Conservation (phyloP, 805 yeast species). For the Tanozyma kutaoensis region DNA sequence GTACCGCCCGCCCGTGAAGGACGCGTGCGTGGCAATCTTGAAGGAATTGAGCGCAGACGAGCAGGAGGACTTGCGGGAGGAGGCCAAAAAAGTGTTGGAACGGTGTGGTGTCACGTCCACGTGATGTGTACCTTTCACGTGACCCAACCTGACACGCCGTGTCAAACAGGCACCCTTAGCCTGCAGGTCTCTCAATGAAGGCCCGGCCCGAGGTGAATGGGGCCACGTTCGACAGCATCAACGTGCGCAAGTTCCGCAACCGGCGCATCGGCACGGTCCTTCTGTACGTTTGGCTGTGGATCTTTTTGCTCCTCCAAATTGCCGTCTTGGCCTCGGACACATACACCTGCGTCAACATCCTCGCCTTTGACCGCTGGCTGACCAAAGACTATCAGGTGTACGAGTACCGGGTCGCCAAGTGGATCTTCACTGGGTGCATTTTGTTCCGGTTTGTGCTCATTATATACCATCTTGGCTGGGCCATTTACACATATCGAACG, state of each 20-base stretch:
- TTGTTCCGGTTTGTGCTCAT: conserved; percentile 51
- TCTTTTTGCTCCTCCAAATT: conserved; percentile 38
- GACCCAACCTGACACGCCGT: too few relatives aligned
- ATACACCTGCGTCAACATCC: conserved; percentile 62
- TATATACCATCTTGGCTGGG: conserved; percentile 44
- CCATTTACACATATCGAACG: conserved; percentile 42
- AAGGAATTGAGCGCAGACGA: conserved; percentile 28
- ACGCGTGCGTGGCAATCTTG: conserved; percentile 35
- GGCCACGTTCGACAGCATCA: conserved; percentile 36
- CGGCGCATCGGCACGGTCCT: conserved; percentile 27
- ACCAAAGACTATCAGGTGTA: conserved; percentile 31
- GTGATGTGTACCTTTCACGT: too few relatives aligned
- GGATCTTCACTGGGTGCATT: conserved; percentile 77
- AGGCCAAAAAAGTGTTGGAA: conserved; percentile 31
- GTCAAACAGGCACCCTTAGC: too few relatives aligned
- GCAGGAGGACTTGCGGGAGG: conserved; percentile 37
- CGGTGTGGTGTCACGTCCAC: too few relatives aligned
- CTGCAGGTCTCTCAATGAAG: too few relatives aligned
- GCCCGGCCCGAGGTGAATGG: conserved; percentile 18
- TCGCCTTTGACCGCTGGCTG: conserved; percentile 64
- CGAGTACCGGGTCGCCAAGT: conserved; percentile 39
- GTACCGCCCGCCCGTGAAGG: conserved; percentile 81
- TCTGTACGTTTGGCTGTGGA: conserved; percentile 26
- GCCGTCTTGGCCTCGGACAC: conserved; percentile 53
- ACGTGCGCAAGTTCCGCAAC: conserved; percentile 33